Conservation (phyloP, 495 filamentous ascomycete species). For the Tuber magnatum region DNA sequence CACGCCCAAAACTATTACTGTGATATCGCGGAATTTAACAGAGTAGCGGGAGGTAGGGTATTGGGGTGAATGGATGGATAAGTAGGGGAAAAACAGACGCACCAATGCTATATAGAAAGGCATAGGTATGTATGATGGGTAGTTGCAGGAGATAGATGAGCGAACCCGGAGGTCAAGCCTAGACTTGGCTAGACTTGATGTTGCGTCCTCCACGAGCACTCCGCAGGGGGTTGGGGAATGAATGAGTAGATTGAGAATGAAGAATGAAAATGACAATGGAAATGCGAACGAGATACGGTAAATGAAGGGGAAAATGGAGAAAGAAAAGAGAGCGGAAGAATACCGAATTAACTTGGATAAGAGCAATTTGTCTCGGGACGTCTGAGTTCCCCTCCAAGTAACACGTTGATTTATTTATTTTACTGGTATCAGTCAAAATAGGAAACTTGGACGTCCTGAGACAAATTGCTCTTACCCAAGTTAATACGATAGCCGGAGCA, state of each 20-base stretch:
- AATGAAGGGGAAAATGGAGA: not conserved
- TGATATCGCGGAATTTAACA: constrained; percentile 4
- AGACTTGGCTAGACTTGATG: not conserved
- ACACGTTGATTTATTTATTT: no score
- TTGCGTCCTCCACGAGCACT: not conserved
- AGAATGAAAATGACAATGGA: constrained; percentile 4
- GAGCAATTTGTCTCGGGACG: no score
- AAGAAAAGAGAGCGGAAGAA: not conserved
- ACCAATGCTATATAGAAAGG: not conserved
- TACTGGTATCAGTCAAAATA: no score
- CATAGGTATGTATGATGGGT: not conserved
- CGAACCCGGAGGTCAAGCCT: not conserved
- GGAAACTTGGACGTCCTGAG: no score
- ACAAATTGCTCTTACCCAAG: no score
- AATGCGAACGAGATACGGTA: not conserved
- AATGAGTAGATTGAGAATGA: not conserved
- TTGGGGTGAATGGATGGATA: not conserved
- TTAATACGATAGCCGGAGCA: not conserved
- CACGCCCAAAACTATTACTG: not conserved
- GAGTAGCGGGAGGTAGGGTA: not conserved
- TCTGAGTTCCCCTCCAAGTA: no score
- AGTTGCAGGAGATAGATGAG: not conserved
- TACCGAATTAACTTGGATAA: no score
- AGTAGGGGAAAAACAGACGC: not conserved
- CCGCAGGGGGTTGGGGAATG: not conserved